Conservation (phyloP, 176 grass and related monocot species). For the Thinopyrum elongatum region DNA sequence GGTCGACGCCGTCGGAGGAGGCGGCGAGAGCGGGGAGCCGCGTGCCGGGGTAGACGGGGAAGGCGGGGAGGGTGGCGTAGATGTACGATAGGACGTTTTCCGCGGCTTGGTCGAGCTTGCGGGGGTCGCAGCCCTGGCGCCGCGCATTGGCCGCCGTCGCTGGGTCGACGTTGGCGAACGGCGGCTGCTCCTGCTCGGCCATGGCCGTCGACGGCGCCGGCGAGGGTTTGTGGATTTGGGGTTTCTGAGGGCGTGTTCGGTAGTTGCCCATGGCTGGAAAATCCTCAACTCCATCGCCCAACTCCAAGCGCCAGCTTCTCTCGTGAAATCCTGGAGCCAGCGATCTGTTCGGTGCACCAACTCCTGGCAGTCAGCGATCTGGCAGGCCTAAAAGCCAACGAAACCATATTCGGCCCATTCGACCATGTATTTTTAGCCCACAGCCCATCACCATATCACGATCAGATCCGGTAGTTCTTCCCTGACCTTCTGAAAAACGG, state of each 20-base stretch:
- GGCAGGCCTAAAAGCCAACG: no score
- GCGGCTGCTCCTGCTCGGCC: background rate
- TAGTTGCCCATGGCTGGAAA: no score
- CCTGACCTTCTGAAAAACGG: no score
- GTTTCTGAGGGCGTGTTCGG: background rate
- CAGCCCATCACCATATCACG: no score
- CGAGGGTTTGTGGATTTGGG: background rate
- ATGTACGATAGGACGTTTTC: background rate
- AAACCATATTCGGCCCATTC: no score
- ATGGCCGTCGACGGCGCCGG: background rate
- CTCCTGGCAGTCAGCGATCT: no score
- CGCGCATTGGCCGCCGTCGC: background rate
- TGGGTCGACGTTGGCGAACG: background rate
- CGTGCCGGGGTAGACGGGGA: background rate
- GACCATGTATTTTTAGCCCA: no score
- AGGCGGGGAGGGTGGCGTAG: background rate
- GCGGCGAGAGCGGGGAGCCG: background rate
- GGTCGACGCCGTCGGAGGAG: background rate
- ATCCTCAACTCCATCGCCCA: no score
- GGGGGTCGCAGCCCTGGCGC: background rate
- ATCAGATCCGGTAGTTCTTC: no score
- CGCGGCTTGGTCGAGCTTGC: background rate
- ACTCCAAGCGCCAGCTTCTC: no score
- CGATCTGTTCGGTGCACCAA: no score
- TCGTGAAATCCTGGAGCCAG: no score